phyloP scores from a whole-genome alignment of 345 rosid genomes.

The Pseudoturritis turrita region DNA sequence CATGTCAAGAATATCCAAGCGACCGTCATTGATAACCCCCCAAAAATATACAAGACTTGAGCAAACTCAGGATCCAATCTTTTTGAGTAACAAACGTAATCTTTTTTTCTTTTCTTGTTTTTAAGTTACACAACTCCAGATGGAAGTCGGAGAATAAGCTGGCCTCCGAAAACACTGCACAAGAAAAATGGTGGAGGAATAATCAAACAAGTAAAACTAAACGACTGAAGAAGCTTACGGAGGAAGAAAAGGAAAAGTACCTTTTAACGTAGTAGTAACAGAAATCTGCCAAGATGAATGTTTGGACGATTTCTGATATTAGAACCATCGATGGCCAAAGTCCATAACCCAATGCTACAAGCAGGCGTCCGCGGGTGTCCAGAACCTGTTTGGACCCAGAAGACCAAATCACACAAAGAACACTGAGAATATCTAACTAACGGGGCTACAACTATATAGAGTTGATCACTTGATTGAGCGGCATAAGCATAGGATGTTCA shows the following conservation, averaged over 20 bases:
- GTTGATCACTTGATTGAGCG: not conserved
- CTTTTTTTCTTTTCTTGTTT: not conserved
- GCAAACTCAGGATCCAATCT: too few species aligned
- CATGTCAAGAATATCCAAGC: not conserved
- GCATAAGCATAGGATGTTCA: not conserved
- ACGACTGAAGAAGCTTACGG: not conserved
- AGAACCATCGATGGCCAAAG: slow-evolving; percentile 95
- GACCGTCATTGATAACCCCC: not conserved
- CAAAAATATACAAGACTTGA: not conserved
- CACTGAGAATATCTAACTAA: not conserved
- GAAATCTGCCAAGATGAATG: slow-evolving; percentile 92
- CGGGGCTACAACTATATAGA: not conserved
- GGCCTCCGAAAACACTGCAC: slow-evolving; percentile 68
- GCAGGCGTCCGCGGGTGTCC: slow-evolving; percentile 77
- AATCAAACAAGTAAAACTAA: not conserved
- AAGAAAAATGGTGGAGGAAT: not conserved
- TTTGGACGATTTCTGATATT: slow-evolving; percentile 83
- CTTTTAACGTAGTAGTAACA: slow-evolving; percentile 89
- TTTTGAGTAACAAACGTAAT: not conserved
- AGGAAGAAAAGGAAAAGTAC: slow-evolving; percentile 19
- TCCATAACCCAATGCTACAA: slow-evolving; percentile 85
- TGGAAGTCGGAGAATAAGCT: slow-evolving; percentile 71
- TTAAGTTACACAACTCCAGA: slow-evolving; percentile 58
- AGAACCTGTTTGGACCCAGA: slow-evolving; percentile 50
- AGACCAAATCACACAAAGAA: not conserved